phyloP scores from a whole-genome alignment of 2,329 filamentous ascomycete species.

The Botrytis sinoallii region DNA sequence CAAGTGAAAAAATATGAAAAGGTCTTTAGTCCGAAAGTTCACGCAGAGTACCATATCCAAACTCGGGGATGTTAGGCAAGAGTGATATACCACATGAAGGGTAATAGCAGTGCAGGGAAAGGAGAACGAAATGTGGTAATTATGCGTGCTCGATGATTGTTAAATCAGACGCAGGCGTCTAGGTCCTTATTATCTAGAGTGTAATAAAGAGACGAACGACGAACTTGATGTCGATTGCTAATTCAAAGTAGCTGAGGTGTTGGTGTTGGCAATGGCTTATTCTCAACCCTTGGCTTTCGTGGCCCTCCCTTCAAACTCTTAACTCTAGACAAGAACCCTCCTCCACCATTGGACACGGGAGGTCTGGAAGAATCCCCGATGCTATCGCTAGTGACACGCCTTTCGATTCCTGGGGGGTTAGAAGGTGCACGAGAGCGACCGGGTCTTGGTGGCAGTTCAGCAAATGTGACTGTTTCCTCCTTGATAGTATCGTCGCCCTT shows the following conservation, averaged over 20 bases:
- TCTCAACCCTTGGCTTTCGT: conserved; percentile 42
- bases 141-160: background rate
- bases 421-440: conserved; percentile 49
- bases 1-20: background rate
- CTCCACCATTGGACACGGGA: conserved; percentile 26
- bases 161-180: background rate
- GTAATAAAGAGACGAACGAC: background rate
- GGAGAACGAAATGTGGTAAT: background rate
- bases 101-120: background rate
- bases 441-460: conserved; percentile 37
- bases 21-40: background rate
- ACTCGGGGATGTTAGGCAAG: background rate
- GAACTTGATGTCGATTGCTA: background rate
- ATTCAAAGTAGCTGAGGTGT: conserved; percentile 11
- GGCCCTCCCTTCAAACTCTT: conserved; percentile 76
- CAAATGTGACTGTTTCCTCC: conserved; percentile 54
- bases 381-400: conserved; percentile 61
- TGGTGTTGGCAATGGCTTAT: conserved; percentile 7
- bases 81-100: background rate
- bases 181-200: background rate
- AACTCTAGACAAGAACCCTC: conserved; percentile 72
- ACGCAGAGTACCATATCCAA: conserved; percentile 1
- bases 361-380: conserved; percentile 40
- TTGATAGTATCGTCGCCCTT: conserved; percentile 57
- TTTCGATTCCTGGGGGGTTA: conserved; percentile 60